phyloP scores from a whole-genome alignment of 305 asterid species.

The Fraxinus albicans region DNA sequence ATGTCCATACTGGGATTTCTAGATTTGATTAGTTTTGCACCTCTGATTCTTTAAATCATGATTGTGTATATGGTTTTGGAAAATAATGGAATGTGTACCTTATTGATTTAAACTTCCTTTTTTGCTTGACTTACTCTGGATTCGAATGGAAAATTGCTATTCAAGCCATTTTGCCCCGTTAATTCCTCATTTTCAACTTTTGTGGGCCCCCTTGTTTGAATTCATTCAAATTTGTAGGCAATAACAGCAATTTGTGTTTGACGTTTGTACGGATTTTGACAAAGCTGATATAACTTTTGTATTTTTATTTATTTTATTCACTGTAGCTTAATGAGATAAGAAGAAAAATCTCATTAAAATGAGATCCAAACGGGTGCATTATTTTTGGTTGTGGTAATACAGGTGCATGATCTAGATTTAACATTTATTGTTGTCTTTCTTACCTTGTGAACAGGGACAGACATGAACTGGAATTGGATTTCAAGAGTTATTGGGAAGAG shows the following conservation, averaged over 20 bases:
- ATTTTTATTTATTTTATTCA: background rate
- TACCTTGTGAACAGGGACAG: conserved; percentile 50
- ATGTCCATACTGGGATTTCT: background rate
- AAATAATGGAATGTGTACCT: background rate
- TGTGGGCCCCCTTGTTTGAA: background rate
- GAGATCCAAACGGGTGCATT: background rate
- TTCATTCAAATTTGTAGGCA: background rate
- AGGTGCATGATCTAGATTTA: conserved; percentile 16
- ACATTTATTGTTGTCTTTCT: conserved; percentile 1
- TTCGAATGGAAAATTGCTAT: background rate
- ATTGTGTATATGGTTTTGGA: background rate
- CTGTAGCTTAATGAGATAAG: background rate
- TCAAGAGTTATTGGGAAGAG: conserved; percentile 87
- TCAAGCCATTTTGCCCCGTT: background rate
- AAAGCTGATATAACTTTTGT: background rate
- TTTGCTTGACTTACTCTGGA: background rate
- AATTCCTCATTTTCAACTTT: background rate
- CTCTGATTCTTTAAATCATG: background rate
- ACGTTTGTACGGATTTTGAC: background rate
- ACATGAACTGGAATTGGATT: conserved; percentile 82
- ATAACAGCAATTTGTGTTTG: background rate
- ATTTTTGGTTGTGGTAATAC: conserved; percentile 22
- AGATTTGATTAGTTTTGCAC: background rate
- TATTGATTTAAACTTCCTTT: conserved; percentile 1
- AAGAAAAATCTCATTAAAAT: background rate